Percentiles rank a stretch among this genome's conserved stretches.
phyloP scores from a whole-genome alignment of 116 monocot species.

The Phalaenopsis hybrid region DNA sequence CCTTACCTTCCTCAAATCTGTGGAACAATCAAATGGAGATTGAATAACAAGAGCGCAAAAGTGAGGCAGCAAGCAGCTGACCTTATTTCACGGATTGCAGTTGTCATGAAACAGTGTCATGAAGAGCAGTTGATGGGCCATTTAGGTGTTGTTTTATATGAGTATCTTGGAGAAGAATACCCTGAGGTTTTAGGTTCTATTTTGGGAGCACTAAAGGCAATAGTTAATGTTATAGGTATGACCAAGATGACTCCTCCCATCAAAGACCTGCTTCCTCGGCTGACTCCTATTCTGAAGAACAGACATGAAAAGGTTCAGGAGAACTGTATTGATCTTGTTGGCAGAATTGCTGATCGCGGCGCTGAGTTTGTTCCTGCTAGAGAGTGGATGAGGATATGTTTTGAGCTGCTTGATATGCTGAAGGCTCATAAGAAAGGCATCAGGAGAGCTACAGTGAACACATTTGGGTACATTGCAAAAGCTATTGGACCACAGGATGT shows the following conservation, averaged over 20 bases:
- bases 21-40: conserved; percentile 95
- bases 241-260: conserved; percentile 94
- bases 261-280: conserved; percentile 77
- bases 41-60: conserved; percentile 97
- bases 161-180: conserved; percentile 89
- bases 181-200: conserved; percentile 89
- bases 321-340: conserved; percentile 89
- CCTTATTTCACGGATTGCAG: conserved; percentile 90
- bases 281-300: conserved; percentile 82
- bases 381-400: conserved; percentile 96
- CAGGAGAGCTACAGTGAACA: conserved; percentile 84
- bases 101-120: conserved; percentile 96
- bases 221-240: conserved; percentile 94
- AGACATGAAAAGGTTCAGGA: conserved; percentile 90
- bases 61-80: conserved; percentile 98
- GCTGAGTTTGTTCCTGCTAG: conserved; percentile 90
- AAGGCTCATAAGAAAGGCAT: conserved; percentile 95
- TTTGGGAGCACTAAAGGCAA: conserved; percentile 77
- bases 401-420: conserved; percentile 90
- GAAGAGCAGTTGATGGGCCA: conserved; percentile 98
- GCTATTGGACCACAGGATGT: conserved; percentile 93
- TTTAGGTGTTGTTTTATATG: conserved; percentile 92
- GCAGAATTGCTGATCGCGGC: conserved; percentile 90
- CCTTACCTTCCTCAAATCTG: conserved; percentile 95
- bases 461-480: conserved; percentile 91